Evolutionary conservation across 129 eudicot genomes (phyloP), one percentile per base, ranked within the genome.

Genomic region (Flaveria robusta): DNA sequence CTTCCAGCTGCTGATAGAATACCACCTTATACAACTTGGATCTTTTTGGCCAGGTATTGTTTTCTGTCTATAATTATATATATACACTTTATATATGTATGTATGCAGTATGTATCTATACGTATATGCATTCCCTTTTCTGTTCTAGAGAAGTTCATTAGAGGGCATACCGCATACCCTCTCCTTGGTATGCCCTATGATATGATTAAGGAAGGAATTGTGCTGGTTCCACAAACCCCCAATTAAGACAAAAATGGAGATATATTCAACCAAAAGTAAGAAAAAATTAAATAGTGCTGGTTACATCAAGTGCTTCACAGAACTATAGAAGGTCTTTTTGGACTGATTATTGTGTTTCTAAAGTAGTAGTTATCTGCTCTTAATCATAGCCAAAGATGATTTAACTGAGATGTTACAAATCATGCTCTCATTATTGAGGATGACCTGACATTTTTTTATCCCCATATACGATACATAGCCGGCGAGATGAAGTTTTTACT

Each of bases 21-120:
- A 71, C 97, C 98, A 63, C 86, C 91, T 23, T 93, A 88, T 78
- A 93, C 96, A 49, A 93, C 97, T 16, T 93, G 98, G 98, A 87
- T 91, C 41, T 93, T 90, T 69, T 83, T 93, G 73, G 83, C 83
- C 83, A 93, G 87, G 98, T 81, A 23, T 62, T 76, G 22, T 19
- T 18, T 18, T 18, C 67, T 13, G 47, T 51, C 47, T 51, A 4
- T 31, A 31, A 31, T 4, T 31, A 4, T 31, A 31, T 31, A 4
- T 31, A 31, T 31, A 31, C 2, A 29, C 5, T 4, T 4, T 31
- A 4, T 31, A 4, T 4, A 4, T 31, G 5, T 31, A 5, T 31
- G 37, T 31, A 4, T 0, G 7, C 37, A 31, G 37, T 5, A 31
- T 31, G 55, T 31, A 11, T 42, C 73, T 80, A 27, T 51, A 41